These are phyloP conservation scores for Polychaeton citri DNA, from an alignment of 2,329 filamentous ascomycete species.

Conservation along the genomic window DNA sequence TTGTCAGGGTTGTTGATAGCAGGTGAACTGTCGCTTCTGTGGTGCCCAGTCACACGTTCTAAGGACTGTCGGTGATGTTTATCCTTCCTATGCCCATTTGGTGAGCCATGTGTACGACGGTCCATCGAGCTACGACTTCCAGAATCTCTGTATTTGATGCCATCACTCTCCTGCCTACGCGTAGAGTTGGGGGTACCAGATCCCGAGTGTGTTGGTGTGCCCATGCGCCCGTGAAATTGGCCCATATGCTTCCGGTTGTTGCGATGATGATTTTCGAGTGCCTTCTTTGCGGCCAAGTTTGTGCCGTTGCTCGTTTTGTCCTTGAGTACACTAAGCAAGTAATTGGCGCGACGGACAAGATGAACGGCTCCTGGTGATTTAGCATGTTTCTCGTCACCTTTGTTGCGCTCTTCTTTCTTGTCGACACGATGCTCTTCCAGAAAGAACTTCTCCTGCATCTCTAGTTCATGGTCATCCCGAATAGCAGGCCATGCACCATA, in stretches of 20 bases:
- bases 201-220: slow-evolving; percentile 46
- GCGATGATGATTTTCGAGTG: slow-evolving; percentile 84
- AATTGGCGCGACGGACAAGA: slow-evolving; percentile 85
- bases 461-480: slow-evolving; percentile 77
- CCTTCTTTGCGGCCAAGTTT: slow-evolving; percentile 61
- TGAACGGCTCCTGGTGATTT: slow-evolving; percentile 97
- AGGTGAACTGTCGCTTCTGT: slow-evolving; percentile 25
- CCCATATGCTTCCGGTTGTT: slow-evolving; percentile 73
- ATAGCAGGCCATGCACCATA: slow-evolving; percentile 95
- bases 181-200: neutral
- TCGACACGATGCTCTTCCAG: slow-evolving; percentile 96
- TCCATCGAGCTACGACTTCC: slow-evolving; percentile 24
- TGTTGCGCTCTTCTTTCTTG: slow-evolving; percentile 84
- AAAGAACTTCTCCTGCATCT: slow-evolving; percentile 82
- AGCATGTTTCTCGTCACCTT: slow-evolving; percentile 54
- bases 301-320: slow-evolving; percentile 55
- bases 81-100: slow-evolving; percentile 33
- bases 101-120: slow-evolving; percentile 25
- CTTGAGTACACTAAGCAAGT: slow-evolving; percentile 85
- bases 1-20: slow-evolving; percentile 16
- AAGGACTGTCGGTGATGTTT: slow-evolving; percentile 43
- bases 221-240: slow-evolving; percentile 38
- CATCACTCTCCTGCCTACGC: slow-evolving; percentile 10
- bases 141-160: slow-evolving; percentile 2
- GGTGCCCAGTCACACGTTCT: slow-evolving; percentile 27